Base-by-base conservation (phyloP, 2,329 filamentous ascomycete genomes). In the Colletotrichum sojae region DNA sequence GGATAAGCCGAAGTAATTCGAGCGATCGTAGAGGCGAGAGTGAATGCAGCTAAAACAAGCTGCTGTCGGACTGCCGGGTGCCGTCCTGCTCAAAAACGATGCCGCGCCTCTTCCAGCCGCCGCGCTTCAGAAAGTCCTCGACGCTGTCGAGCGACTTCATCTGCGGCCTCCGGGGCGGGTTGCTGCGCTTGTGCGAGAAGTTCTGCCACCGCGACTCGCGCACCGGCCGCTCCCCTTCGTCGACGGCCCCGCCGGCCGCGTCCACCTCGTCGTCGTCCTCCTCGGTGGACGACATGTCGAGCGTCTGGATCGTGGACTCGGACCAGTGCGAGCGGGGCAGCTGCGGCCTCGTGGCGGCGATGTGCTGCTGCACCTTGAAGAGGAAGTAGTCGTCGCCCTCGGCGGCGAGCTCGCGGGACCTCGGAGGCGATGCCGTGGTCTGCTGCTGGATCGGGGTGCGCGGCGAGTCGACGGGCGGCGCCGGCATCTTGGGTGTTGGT, bases 101-200 rank as follows among this genome's bases (percentile, higher is more conserved):
- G 57, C 81, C 82, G 13, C 80, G 76, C 63, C 82, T 76, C 77
- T 83, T 83, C 82, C 81, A 83, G 40, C 82, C 81, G 45, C 81
- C 80, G 16, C 80, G 79, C 76, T 82, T 82, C 71, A 82, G 77
- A 43, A 81, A 81, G 72, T 83, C 76, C 55, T 83, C 80, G 71
- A 83, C 77, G 58, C 68, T 71, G 49, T 73, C 71, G 36, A 79
- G 74, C 10, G 78, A 77, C 73, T 77, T 76, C 75, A 82, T 78
- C 13, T 78, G 76, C n/a, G 82, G 82, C 16, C 81, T 74, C 67
- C 74, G 75, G 12, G 62, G 61, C 40, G 51, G 54, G 20, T 40
- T 48, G 61, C 55, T 68, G 60, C 76, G 74, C 75, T 77, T 77
- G 67, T 78, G 77, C 54, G 79, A 78, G 54, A 81, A 77, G 77